These are phyloP conservation scores for Metschnikowia colocasiae DNA, from an alignment of 805 yeast genomes.

Conservation along the genomic window DNA sequence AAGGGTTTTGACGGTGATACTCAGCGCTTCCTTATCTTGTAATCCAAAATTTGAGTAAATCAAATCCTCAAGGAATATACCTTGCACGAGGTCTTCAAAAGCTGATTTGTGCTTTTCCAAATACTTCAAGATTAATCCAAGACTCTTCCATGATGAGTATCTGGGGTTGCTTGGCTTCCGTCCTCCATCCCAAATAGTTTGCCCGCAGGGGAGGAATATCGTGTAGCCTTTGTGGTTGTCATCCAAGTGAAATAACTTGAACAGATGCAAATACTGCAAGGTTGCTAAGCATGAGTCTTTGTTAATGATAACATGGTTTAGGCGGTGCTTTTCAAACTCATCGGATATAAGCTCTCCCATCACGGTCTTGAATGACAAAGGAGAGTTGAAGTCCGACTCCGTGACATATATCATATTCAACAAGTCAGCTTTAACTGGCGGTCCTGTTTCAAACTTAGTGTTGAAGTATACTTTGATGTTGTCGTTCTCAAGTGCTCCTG, in stretches of 20 bases:
- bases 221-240: conserved; percentile 65
- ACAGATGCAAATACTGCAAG: conserved; percentile 50
- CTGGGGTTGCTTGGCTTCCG: conserved; percentile 6
- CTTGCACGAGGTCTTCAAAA: conserved; percentile 51
- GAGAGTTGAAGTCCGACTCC: conserved; percentile 58
- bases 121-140: conserved; percentile 59
- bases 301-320: conserved; percentile 32
- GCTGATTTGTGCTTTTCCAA: conserved; percentile 50
- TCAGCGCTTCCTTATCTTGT: conserved; percentile 18
- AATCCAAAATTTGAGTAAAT: conserved; percentile 60
- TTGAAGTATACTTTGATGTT: conserved; percentile 41
- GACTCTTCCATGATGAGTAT: conserved; percentile 55
- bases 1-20: conserved; percentile 19
- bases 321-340: conserved; percentile 25
- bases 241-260: conserved; percentile 49
- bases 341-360: conserved; percentile 46
- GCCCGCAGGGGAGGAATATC: conserved; percentile 70
- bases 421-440: conserved; percentile 52
- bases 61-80: conserved; percentile 57
- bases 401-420: conserved; percentile 60
- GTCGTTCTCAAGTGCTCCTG: conserved; percentile 20
- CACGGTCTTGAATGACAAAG: conserved; percentile 60
- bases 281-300: conserved; percentile 57
- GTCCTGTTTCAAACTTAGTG: conserved; percentile 48
- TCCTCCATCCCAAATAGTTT: conserved; percentile 14